phyloP scores from a whole-genome alignment of 148 eudicot species.

The Polygonum maritimum region DNA sequence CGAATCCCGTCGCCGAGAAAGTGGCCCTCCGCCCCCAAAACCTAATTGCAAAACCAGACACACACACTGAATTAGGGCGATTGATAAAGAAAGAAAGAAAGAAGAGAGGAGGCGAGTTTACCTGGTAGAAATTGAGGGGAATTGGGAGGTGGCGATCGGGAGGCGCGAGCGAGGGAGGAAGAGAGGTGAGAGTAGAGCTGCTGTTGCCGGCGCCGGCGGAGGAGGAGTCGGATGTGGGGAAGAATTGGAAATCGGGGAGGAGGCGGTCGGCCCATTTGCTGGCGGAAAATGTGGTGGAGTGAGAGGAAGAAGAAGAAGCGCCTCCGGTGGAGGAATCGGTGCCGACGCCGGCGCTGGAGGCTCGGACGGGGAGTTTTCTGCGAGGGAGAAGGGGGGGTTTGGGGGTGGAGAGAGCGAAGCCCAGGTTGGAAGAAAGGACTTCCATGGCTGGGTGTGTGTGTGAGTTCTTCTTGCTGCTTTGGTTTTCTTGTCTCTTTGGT shows the following conservation, averaged over 20 bases:
- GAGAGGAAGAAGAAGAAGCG: neutral
- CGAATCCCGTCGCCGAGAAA: constrained; percentile 84
- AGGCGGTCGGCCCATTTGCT: constrained; percentile 97
- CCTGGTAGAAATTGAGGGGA: constrained; percentile 77
- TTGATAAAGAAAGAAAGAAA: too few relatives aligned
- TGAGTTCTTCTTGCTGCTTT: neutral
- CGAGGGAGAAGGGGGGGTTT: constrained; percentile 13
- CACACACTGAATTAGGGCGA: neutral
- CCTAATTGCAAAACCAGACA: constrained; percentile 12
- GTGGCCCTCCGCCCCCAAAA: constrained; percentile 76
- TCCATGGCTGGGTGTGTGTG: constrained; percentile 12
- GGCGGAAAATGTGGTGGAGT: constrained; percentile 30
- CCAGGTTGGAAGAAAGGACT: constrained; percentile 11
- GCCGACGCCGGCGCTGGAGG: constrained; percentile 15
- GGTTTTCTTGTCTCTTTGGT: neutral
- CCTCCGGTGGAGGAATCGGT: constrained; percentile 20
- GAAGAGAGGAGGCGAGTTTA: neutral
- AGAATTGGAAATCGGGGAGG: constrained; percentile 82
- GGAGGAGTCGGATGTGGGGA: constrained; percentile 26
- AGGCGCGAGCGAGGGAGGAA: constrained; percentile 53
- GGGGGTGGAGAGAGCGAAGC: constrained; percentile 18
- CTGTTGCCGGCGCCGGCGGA: constrained; percentile 12
- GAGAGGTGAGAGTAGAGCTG: constrained; percentile 26
- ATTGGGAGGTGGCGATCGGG: constrained; percentile 66
- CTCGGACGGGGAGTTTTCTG: neutral